A percentile compares a stretch with the other conserved stretches of the same genome.
Conservation (phyloP, 2,329 filamentous ascomycete genomes). For the Neofusicoccum sp. region DNA sequence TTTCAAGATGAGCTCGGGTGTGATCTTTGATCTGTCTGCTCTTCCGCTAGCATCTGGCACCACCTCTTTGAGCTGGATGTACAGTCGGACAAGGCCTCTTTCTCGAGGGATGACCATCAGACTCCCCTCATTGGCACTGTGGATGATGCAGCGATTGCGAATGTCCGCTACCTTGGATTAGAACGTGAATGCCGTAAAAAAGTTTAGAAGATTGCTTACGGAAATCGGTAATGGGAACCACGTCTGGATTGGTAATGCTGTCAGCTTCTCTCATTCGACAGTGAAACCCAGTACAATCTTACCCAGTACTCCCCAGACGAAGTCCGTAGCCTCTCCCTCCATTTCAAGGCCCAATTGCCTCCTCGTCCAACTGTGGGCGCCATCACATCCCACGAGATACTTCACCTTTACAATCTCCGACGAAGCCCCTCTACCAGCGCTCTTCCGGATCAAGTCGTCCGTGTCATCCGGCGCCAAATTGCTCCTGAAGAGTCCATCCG, state of each 20-base stretch:
- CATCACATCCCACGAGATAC: constrained; percentile 68
- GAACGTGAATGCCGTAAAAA: background rate
- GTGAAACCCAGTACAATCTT: background rate
- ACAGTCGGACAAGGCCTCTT: constrained; percentile 61
- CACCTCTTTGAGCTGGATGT: constrained; percentile 60
- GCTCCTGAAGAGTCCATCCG: constrained; percentile 59
- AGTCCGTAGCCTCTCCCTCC: constrained; percentile 56
- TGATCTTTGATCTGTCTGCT: constrained; percentile 62
- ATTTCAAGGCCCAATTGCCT: constrained; percentile 57
- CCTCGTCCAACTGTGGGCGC: constrained; percentile 65
- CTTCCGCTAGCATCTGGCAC: constrained; percentile 45
- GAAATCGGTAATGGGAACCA: constrained; percentile 57
- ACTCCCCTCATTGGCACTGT: constrained; percentile 55
- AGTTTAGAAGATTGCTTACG: constrained; percentile 31
- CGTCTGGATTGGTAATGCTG: constrained; percentile 36
- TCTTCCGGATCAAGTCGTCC: constrained; percentile 49
- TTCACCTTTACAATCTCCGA: constrained; percentile 53
- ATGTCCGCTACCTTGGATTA: constrained; percentile 47
- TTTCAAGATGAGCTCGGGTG: constrained; percentile 60
- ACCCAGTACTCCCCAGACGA: constrained; percentile 54
- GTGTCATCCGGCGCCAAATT: constrained; percentile 59
- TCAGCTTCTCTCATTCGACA: constrained; percentile 23
- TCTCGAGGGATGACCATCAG: constrained; percentile 66
- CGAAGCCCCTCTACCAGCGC: constrained; percentile 33
- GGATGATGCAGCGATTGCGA: constrained; percentile 57